Evolutionary conservation across 148 eudicot species (phyloP).

Genomic region (Silene conica): DNA sequence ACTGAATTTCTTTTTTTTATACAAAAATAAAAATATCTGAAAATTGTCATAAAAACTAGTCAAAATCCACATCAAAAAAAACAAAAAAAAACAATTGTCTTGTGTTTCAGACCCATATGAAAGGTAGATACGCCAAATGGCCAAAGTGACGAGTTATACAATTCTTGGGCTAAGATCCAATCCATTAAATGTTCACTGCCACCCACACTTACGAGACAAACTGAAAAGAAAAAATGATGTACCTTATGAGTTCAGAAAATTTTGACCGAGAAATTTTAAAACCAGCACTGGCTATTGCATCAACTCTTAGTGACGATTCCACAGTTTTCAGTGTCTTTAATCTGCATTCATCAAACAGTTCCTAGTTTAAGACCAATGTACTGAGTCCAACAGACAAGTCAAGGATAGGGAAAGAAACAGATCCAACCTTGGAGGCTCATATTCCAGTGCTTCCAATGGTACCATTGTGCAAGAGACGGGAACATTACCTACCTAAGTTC

Average conservation of each 20-base stretch:
- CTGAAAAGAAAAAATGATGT: not conserved
- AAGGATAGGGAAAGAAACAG: not conserved
- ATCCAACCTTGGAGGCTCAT: conserved; percentile 77
- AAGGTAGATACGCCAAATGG: not conserved
- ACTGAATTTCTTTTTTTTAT: no score
- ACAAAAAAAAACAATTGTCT: no score
- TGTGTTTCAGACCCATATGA: not conserved
- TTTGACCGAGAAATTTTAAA: conserved; percentile 87
- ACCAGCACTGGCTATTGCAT: conserved; percentile 94
- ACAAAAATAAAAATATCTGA: no score
- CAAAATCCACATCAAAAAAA: no score
- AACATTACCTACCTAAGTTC: conserved; percentile 72
- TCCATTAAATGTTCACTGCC: no score
- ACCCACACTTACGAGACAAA: not conserved
- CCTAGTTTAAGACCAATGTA: not conserved
- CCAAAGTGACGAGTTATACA: not conserved
- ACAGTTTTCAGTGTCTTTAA: conserved; percentile 69
- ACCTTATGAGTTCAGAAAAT: conserved; percentile 78
- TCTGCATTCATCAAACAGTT: conserved; percentile 34
- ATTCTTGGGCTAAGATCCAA: not conserved
- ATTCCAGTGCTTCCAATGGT: conserved; percentile 70
- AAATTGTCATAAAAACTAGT: no score
- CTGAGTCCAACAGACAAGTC: not conserved
- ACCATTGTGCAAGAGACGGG: conserved; percentile 67
- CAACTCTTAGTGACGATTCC: conserved; percentile 81